phyloP scores from a whole-genome alignment of 1,284 basidiomycete species.

The Puccinia polysora region DNA sequence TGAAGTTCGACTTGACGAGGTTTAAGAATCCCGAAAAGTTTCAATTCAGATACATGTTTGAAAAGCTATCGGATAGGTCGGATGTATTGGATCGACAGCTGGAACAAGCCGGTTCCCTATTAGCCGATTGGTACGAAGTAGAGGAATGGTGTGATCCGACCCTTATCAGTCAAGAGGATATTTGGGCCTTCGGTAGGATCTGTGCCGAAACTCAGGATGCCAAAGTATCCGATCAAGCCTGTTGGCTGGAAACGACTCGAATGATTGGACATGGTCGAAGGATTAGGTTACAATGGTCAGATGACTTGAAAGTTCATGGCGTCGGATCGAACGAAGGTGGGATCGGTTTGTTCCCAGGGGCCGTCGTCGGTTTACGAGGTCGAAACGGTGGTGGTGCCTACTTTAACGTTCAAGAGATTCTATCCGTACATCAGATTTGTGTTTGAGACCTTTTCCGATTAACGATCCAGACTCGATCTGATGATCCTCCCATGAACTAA shows the following conservation, averaged over 20 bases:
- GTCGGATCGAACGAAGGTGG: conserved; percentile 63
- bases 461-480: conserved; percentile 47
- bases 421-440: conserved; percentile 60
- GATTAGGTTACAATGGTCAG: conserved; percentile 67
- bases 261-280: conserved; percentile 68
- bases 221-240: conserved; percentile 69
- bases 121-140: conserved; percentile 67
- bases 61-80: conserved; percentile 74
- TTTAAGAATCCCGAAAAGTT: background rate
- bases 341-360: conserved; percentile 79
- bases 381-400: conserved; percentile 81
- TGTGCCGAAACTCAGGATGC: conserved; percentile 62
- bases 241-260: conserved; percentile 75
- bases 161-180: conserved; percentile 63
- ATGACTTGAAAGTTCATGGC: conserved; percentile 64
- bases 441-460: background rate
- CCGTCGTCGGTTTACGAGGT: conserved; percentile 79
- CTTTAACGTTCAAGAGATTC: conserved; percentile 77
- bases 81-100: conserved; percentile 78
- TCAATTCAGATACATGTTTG: conserved; percentile 78
- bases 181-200: conserved; percentile 74
- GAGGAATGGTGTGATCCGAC: conserved; percentile 65
- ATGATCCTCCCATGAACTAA: conserved; percentile 55
- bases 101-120: conserved; percentile 70
- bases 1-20: conserved; percentile 8